phyloP scores from a whole-genome alignment of 805 yeast genomes.

The Candida hispaniensis region DNA sequence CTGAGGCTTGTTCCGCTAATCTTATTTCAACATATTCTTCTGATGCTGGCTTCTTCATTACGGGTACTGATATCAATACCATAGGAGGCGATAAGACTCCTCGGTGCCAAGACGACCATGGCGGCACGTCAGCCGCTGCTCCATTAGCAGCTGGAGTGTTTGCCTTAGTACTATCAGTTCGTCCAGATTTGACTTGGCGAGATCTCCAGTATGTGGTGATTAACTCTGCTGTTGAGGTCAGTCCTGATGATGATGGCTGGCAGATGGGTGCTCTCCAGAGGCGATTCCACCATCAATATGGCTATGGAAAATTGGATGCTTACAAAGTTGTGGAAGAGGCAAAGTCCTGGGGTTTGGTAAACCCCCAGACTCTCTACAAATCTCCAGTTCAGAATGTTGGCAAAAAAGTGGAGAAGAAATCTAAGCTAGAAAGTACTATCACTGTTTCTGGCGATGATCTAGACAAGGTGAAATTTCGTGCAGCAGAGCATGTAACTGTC shows the following conservation, averaged over 20 bases:
- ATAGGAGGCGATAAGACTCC: slow-evolving; percentile 6
- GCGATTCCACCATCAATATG: slow-evolving; percentile 73
- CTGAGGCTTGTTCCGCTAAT: slow-evolving; percentile 92
- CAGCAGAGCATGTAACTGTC: slow-evolving; percentile 78
- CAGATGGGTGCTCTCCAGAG: slow-evolving; percentile 59
- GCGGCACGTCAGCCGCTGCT: slow-evolving; percentile 98
- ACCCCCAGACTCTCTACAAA: slow-evolving; percentile 80
- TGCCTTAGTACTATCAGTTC: slow-evolving; percentile 67
- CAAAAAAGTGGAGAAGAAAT: slow-evolving; percentile 20
- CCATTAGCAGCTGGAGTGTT: slow-evolving; percentile 97
- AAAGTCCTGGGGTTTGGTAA: slow-evolving; percentile 66
- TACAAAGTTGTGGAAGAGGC: slow-evolving; percentile 63
- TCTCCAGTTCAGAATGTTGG: slow-evolving; percentile 32
- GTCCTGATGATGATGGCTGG: slow-evolving; percentile 59
- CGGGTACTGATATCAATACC: slow-evolving; percentile 68
- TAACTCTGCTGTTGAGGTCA: slow-evolving; percentile 56
- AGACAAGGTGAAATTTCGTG: slow-evolving; percentile 47
- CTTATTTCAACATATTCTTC: slow-evolving; percentile 89
- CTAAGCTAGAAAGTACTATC: slow-evolving; percentile 23
- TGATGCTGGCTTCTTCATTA: slow-evolving; percentile 81
- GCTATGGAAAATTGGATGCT: slow-evolving; percentile 89
- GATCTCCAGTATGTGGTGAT: slow-evolving; percentile 83
- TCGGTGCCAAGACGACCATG: slow-evolving; percentile 64
- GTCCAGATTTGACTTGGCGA: slow-evolving; percentile 89
- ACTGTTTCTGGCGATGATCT: slow-evolving; percentile 42